Evolutionary conservation across 805 yeast genomes (phyloP), one percentile per base, ranked within the genome.

Genomic region (Hanseniaspora vineae): DNA sequence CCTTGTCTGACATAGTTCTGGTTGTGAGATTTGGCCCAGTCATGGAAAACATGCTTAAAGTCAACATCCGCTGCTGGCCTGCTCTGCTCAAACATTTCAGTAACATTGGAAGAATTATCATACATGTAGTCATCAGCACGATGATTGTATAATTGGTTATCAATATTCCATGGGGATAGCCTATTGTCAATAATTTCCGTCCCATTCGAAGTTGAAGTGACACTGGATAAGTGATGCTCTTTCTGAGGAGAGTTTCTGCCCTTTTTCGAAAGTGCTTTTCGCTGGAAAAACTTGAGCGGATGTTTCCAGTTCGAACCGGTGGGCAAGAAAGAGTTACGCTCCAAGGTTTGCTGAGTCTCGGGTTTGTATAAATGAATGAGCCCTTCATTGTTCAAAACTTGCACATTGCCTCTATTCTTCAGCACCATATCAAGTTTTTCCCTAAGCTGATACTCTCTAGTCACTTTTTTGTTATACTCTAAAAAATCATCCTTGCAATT

Each of bases 1-100:
- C 69, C 66, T 54, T 76, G 66, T 50, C 71, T 68, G 46, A 78
- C 65, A 15, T 76, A 80, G 18, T 71, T 71, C 47, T 66, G 63
- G 42, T 67, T 18, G 62, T 61, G 42, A 4, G 42, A 12, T 14
- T 39, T 39, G 15, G 6, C 19, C 19, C 23, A 18, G 19, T 39
- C 19, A 11, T 39, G 19, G 42, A 15, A 15, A 39, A 14, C 17
- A 39, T 18, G 14, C 14, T 39, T 39, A 13, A 17, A 17, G 6
- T 17, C 10, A n/a, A 8, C 6, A n/a, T 17, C 19, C 6, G 42
- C 14, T 23, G 29, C 29, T 23, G 29, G 29, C 8, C 29, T 23
- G 8, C 29, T 23, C 29, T 23, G 29, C 29, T 23, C 29, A 23
- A 23, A 23, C 29, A 23, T 23, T 8, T 23, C 29, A 23, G 29